Percentiles rank a stretch among this genome's conserved stretches.
Conservation (phyloP, 306 rosid species). For the Glycine soja region DNA sequence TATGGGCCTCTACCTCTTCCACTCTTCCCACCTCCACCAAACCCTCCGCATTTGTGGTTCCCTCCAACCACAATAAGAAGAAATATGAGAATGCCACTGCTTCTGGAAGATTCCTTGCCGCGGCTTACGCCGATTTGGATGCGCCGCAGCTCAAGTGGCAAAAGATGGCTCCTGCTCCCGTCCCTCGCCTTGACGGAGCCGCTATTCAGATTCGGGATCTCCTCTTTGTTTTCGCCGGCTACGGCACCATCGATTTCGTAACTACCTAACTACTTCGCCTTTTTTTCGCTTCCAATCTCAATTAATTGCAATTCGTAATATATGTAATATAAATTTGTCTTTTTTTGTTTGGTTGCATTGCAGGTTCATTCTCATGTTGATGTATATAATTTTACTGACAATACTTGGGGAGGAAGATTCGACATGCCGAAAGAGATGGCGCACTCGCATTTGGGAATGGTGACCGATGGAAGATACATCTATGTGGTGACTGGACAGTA, state of each 20-base stretch:
- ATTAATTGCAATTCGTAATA: background rate
- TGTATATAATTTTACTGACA: slow-evolving; percentile 73
- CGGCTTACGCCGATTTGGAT: slow-evolving; percentile 86
- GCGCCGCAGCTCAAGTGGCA: slow-evolving; percentile 79
- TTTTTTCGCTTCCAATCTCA: background rate
- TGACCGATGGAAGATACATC: slow-evolving; percentile 85
- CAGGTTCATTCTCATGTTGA: slow-evolving; percentile 97
- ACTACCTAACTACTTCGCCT: background rate
- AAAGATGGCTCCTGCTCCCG: slow-evolving; percentile 77
- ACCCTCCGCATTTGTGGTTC: slow-evolving; percentile 35
- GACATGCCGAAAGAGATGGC: slow-evolving; percentile 99
- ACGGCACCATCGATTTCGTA: slow-evolving; percentile 77
- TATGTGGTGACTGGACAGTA: slow-evolving; percentile 84
- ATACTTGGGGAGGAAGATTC: slow-evolving; percentile 79
- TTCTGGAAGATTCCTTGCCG: slow-evolving; percentile 63
- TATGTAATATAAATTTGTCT: too few species aligned
- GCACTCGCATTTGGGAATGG: slow-evolving; percentile 93
- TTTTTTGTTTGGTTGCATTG: background rate
- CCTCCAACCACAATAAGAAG: background rate
- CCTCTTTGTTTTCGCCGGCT: slow-evolving; percentile 87
- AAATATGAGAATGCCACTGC: background rate
- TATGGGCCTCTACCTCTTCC: slow-evolving; percentile 72
- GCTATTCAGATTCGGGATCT: slow-evolving; percentile 84
- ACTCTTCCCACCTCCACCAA: slow-evolving; percentile 56
- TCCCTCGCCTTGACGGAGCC: slow-evolving; percentile 95